Percentiles rank a stretch among this genome's conserved stretches.
Conservation (phyloP, 2,329 filamentous ascomycete species). For the Graphilbum fragrans region DNA sequence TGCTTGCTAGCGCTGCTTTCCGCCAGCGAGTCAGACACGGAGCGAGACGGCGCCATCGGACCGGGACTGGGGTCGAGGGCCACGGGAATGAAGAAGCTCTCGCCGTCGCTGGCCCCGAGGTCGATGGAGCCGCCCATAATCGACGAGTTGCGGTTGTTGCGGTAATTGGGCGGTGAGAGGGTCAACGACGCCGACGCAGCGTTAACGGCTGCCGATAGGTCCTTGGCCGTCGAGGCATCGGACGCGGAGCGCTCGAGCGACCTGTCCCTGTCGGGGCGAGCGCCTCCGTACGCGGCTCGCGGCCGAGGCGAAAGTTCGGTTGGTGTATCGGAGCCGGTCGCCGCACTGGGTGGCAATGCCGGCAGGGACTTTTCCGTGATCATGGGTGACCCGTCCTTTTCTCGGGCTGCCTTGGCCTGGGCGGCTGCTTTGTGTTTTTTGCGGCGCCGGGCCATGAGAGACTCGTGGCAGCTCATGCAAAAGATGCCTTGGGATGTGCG, state of each 20-base stretch:
- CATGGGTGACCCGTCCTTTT: conserved; percentile 52
- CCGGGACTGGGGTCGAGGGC: conserved; percentile 59
- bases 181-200: conserved; percentile 13
- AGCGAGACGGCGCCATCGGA: conserved; percentile 40
- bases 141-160: conserved; percentile 63
- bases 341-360: conserved; percentile 69
- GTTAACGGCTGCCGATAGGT: neutral
- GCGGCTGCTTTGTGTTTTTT: conserved; percentile 69
- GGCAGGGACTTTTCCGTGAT: conserved; percentile 87
- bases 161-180: conserved; percentile 65
- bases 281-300: conserved; percentile 35
- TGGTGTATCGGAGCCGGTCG: conserved; percentile 51
- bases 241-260: conserved; percentile 38
- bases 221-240: conserved; percentile 14
- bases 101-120: conserved; percentile 35
- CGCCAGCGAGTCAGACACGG: conserved; percentile 32
- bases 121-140: conserved; percentile 26
- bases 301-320: conserved; percentile 58
- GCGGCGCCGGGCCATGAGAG: conserved; percentile 79
- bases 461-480: conserved; percentile 98
- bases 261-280: conserved; percentile 34
- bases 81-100: conserved; percentile 67
- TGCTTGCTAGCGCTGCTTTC: conserved; percentile 19
- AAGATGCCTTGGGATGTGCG: conserved; percentile 97
- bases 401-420: conserved; percentile 45